Conservation (phyloP, 148 eudicot genomes). For the Arbutus unedo region DNA sequence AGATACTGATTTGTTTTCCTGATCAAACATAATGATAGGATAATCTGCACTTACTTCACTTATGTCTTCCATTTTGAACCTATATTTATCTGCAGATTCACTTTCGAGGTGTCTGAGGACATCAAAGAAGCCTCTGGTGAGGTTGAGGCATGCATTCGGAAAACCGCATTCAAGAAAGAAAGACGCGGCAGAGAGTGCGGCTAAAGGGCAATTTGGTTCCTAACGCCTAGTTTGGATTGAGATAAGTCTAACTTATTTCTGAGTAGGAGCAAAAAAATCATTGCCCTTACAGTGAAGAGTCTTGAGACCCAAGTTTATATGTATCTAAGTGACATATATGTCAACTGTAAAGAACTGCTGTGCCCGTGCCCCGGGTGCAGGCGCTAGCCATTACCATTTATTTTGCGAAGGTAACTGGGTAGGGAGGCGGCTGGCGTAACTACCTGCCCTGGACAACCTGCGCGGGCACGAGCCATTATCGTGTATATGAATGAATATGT, state of each 20-base stretch:
- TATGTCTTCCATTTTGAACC: neutral
- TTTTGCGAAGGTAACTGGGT: neutral
- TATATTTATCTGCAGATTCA: slow-evolving; percentile 46
- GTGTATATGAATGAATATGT: neutral
- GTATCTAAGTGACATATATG: neutral
- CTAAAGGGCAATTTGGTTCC: slow-evolving; percentile 69
- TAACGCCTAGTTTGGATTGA: slow-evolving; percentile 41
- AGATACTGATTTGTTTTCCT: neutral
- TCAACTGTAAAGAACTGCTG: neutral
- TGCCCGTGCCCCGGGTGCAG: neutral
- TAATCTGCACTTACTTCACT: neutral
- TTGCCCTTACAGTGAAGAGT: neutral
- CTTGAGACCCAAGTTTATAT: neutral
- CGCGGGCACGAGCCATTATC: neutral
- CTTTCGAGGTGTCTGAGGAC: slow-evolving; percentile 51
- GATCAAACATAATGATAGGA: neutral
- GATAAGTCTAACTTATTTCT: neutral
- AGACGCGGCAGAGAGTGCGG: slow-evolving; percentile 78
- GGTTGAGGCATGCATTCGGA: slow-evolving; percentile 59
- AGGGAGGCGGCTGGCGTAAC: neutral
- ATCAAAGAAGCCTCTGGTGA: slow-evolving; percentile 39
- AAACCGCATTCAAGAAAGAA: slow-evolving; percentile 57
- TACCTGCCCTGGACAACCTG: neutral
- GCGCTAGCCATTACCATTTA: neutral
- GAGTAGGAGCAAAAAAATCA: neutral